A percentile compares a stretch with the other conserved stretches of the same genome.
These are phyloP conservation scores for Waltiozyma solani DNA, from an alignment of 1,139 yeast species.

Conservation along the genomic window DNA sequence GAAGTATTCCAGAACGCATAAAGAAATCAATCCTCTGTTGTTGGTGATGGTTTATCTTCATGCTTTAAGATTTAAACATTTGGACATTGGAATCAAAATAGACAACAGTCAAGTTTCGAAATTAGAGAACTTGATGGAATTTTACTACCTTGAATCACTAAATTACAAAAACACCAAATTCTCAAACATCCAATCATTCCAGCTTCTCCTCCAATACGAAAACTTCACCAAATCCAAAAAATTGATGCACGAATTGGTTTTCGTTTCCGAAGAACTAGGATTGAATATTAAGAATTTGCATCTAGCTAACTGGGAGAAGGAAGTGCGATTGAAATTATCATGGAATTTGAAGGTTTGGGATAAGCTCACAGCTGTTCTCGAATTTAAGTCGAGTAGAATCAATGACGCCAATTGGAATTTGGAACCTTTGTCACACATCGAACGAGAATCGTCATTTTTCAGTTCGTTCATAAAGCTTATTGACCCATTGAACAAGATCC, in stretches of 20 bases:
- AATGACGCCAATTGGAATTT: conserved; percentile 17
- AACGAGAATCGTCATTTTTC: not conserved
- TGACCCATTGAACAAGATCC: not conserved
- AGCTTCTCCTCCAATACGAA: conserved; percentile 25
- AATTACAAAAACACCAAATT: conserved; percentile 27
- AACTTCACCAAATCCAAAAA: conserved; percentile 15
- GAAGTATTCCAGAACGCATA: conserved; percentile 33
- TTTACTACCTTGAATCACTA: conserved; percentile 28
- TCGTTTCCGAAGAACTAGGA: conserved; percentile 19
- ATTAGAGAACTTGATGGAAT: conserved; percentile 26
- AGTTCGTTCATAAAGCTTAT: not conserved
- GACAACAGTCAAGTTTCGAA: conserved; percentile 19
- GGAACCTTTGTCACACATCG: conserved; percentile 2
- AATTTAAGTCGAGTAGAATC: conserved; percentile 17
- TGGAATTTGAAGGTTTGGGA: conserved; percentile 20
- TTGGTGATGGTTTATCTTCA: conserved; percentile 33
- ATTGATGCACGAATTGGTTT: conserved; percentile 12
- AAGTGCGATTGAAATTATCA: conserved; percentile 15
- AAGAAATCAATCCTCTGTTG: conserved; percentile 35
- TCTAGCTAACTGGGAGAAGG: conserved; percentile 16
- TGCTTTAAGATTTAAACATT: conserved; percentile 34
- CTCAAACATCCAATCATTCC: conserved; percentile 34
- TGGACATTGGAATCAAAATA: conserved; percentile 12
- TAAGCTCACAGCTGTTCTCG: conserved; percentile 18
- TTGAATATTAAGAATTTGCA: conserved; percentile 9